Evolutionary conservation across 2,329 filamentous ascomycete species (phyloP).

Genomic region (Ceratocystis huliohia): DNA sequence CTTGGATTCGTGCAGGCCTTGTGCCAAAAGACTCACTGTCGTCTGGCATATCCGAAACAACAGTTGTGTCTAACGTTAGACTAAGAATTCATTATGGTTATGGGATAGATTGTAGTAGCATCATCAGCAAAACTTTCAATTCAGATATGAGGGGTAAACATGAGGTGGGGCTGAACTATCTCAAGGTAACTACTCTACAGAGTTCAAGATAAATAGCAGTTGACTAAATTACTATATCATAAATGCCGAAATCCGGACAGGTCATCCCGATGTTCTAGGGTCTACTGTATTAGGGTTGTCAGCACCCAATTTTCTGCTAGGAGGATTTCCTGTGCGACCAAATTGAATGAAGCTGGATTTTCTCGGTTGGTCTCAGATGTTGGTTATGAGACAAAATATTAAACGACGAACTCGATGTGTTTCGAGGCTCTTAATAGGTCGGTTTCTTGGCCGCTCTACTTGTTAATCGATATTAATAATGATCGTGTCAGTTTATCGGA

Average conservation of each 20-base stretch:
- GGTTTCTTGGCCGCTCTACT: not conserved
- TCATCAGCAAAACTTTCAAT: not conserved
- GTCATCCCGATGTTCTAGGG: not conserved
- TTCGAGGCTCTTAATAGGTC: not conserved
- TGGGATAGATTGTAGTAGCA: not conserved
- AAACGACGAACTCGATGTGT: constrained; percentile 3
- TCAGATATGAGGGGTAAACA: not conserved
- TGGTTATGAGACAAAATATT: constrained; percentile 1
- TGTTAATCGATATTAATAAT: not conserved
- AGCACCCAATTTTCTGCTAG: not conserved
- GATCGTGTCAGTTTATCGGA: not conserved
- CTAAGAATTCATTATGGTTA: not conserved
- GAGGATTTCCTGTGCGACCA: constrained; percentile 6
- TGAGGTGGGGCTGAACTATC: not conserved
- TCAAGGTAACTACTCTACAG: not conserved
- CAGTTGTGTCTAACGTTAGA: not conserved
- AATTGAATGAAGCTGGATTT: not conserved
- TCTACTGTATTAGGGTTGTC: not conserved
- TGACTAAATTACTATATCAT: too few relatives aligned
- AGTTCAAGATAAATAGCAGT: not conserved
- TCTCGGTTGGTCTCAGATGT: constrained; percentile 5
- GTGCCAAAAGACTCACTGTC: not conserved
- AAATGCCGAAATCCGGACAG: too few relatives aligned
- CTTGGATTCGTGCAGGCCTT: constrained; percentile 19
- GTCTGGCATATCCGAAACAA: constrained; percentile 11